Conservation (phyloP, 495 filamentous ascomycete species). For the Podospora pseudoanserina region DNA sequence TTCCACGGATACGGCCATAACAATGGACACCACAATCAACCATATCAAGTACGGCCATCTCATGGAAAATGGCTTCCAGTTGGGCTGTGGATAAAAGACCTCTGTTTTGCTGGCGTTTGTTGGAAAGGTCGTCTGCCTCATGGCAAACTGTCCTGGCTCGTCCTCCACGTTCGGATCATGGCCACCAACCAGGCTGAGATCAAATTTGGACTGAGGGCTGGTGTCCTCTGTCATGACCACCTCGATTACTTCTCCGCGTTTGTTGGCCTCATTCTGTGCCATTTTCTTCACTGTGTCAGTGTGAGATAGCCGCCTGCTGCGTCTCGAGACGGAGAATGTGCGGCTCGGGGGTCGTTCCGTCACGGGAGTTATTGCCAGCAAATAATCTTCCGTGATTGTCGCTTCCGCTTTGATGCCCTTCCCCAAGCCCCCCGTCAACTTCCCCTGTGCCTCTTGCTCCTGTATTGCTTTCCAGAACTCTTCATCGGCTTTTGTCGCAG, state of each 20-base stretch:
- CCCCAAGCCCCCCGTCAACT: slow-evolving; percentile 49
- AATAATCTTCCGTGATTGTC: slow-evolving; percentile 38
- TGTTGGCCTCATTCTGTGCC: slow-evolving; percentile 51
- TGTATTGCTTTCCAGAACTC: slow-evolving; percentile 39
- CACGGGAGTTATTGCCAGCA: slow-evolving; percentile 37
- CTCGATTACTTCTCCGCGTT: slow-evolving; percentile 48
- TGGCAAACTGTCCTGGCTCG: slow-evolving; percentile 13
- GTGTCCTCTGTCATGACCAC: slow-evolving; percentile 45
- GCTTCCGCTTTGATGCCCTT: slow-evolving; percentile 40
- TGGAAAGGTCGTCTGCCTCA: slow-evolving; percentile 33
- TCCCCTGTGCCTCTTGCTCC: slow-evolving; percentile 44
- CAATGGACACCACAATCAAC: slow-evolving; percentile 56
- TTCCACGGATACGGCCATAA: slow-evolving; percentile 55
- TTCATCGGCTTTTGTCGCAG: slow-evolving; percentile 35
- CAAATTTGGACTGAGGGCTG: slow-evolving; percentile 28
- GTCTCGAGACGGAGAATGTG: slow-evolving; percentile 31
- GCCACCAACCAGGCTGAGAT: slow-evolving; percentile 44
- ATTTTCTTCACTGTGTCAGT: slow-evolving; percentile 39
- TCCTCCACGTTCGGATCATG: slow-evolving; percentile 16
- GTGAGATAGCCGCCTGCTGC: slow-evolving; percentile 25
- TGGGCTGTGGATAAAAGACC: slow-evolving; percentile 56
- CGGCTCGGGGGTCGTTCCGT: slow-evolving; percentile 34
- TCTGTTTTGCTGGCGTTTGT: slow-evolving; percentile 30
- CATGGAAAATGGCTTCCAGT: slow-evolving; percentile 74
- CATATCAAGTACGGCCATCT: slow-evolving; percentile 55